Conservation (phyloP, 495 filamentous ascomycete genomes). For the Recurvomyces mirabilis region DNA sequence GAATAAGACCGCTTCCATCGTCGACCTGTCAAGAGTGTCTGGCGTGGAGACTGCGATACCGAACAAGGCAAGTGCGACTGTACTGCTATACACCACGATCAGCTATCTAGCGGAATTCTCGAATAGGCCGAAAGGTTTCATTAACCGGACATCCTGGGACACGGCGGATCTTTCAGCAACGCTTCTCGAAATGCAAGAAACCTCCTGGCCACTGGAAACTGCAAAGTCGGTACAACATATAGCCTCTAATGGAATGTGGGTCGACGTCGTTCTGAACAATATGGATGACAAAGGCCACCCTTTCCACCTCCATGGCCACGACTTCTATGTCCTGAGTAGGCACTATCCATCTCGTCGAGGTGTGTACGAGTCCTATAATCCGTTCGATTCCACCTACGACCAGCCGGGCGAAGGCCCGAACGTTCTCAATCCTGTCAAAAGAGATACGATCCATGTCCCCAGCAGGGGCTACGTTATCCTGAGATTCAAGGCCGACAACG, state of each 20-base stretch:
- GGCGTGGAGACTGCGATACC: conserved; percentile 14
- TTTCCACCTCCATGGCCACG: conserved; percentile 41
- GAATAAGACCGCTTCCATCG: too few species aligned
- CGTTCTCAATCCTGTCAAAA: conserved; percentile 15
- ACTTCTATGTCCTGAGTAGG: conserved; percentile 23
- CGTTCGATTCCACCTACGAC: neutral
- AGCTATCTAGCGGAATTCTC: conserved; percentile 54
- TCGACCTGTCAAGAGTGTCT: neutral
- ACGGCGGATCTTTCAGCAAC: conserved; percentile 1
- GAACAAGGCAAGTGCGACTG: conserved; percentile 24
- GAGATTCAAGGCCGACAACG: conserved; percentile 16
- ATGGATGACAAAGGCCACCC: conserved; percentile 40
- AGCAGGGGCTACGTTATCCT: conserved; percentile 19
- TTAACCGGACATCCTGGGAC: conserved; percentile 16
- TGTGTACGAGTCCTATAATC: neutral
- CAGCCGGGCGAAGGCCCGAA: conserved; percentile 12
- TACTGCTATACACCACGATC: conserved; percentile 38
- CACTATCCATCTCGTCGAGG: neutral
- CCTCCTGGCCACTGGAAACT: neutral
- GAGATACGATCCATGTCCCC: conserved; percentile 22
- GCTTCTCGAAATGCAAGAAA: conserved; percentile 1
- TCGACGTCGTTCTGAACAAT: conserved; percentile 43
- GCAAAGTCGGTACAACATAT: conserved; percentile 16
- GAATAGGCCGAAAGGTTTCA: conserved; percentile 42
- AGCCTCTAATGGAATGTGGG: conserved; percentile 26